These are phyloP conservation scores for Trametes villosa DNA, from an alignment of 768 basidiomycete species.

Conservation along the genomic window DNA sequence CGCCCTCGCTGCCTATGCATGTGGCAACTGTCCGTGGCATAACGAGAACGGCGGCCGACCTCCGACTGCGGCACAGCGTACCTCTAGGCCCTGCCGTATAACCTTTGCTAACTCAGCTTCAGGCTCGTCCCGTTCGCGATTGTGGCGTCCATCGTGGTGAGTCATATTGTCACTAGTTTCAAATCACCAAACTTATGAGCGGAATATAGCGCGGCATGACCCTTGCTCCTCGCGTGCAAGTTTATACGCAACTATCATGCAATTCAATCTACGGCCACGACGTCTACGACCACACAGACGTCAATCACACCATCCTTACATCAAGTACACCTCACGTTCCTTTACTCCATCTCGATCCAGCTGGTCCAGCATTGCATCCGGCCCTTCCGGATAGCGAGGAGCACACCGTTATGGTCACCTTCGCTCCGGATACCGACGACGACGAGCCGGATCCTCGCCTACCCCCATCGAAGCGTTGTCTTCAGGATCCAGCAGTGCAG, in stretches of 20 bases:
- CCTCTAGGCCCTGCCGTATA: too few relatives aligned
- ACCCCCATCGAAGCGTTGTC: constrained; percentile 43
- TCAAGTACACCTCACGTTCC: constrained; percentile 2
- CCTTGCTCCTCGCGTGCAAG: constrained; percentile 76
- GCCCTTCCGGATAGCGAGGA: constrained; percentile 19
- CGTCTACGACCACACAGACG: constrained; percentile 43
- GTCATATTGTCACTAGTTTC: constrained; percentile 26
- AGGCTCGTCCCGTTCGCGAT: constrained; percentile 79
- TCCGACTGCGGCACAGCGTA: too few relatives aligned
- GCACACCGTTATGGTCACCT: neutral
- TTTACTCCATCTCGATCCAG: constrained; percentile 3
- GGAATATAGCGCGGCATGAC: constrained; percentile 73
- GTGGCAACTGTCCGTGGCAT: too few relatives aligned
- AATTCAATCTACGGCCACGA: constrained; percentile 51
- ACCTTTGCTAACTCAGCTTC: neutral
- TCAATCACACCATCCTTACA: constrained; percentile 5
- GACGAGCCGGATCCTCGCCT: constrained; percentile 45
- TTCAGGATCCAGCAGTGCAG: constrained; percentile 60
- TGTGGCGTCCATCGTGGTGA: constrained; percentile 66
- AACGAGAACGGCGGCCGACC: too few relatives aligned
- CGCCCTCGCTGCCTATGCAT: too few relatives aligned
- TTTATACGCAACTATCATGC: constrained; percentile 80
- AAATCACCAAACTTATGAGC: constrained; percentile 6
- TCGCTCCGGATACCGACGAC: constrained; percentile 30
- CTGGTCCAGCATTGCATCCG: constrained; percentile 1